Evolutionary conservation across 768 basidiomycete species (phyloP).

Genomic region (Panaeolus papilionaceus): DNA sequence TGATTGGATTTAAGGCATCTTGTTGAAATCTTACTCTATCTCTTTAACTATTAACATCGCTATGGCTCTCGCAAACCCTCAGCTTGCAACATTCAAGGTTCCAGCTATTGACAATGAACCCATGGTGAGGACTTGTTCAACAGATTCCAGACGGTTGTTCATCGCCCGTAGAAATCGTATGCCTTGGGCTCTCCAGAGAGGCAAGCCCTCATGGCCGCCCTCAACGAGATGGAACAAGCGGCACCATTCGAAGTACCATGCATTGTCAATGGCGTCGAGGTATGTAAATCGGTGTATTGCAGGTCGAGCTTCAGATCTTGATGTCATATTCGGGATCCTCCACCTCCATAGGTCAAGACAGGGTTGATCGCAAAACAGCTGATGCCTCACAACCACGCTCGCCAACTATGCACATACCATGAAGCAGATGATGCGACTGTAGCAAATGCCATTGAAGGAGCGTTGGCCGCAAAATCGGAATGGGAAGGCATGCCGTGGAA

Average conservation of each 20-base stretch:
- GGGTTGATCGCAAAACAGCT: conserved; percentile 80
- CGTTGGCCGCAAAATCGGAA: conserved; percentile 81
- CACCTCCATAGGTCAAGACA: conserved; percentile 68
- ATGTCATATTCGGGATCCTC: background rate
- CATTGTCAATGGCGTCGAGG: conserved; percentile 88
- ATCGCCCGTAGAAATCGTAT: conserved; percentile 66
- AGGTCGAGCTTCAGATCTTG: background rate
- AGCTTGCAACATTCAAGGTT: conserved; percentile 86
- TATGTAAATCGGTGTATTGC: conserved; percentile 32
- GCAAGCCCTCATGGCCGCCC: conserved; percentile 68
- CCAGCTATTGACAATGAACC: conserved; percentile 93
- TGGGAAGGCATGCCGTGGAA: conserved; percentile 98
- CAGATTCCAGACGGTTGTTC: background rate
- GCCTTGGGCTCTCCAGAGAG: conserved; percentile 83
- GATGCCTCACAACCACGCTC: conserved; percentile 87
- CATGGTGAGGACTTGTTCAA: conserved; percentile 60
- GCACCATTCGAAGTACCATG: conserved; percentile 94
- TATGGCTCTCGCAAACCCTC: conserved; percentile 51
- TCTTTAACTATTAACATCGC: background rate
- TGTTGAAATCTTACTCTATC: background rate
- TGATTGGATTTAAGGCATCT: background rate
- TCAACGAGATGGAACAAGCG: conserved; percentile 81
- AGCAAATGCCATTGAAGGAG: conserved; percentile 81
- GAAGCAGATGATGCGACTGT: conserved; percentile 85
- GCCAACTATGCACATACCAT: conserved; percentile 84